Percentiles rank a stretch among this genome's conserved stretches.
Conservation (phyloP, 805 yeast genomes). For the Candida easanensis region DNA sequence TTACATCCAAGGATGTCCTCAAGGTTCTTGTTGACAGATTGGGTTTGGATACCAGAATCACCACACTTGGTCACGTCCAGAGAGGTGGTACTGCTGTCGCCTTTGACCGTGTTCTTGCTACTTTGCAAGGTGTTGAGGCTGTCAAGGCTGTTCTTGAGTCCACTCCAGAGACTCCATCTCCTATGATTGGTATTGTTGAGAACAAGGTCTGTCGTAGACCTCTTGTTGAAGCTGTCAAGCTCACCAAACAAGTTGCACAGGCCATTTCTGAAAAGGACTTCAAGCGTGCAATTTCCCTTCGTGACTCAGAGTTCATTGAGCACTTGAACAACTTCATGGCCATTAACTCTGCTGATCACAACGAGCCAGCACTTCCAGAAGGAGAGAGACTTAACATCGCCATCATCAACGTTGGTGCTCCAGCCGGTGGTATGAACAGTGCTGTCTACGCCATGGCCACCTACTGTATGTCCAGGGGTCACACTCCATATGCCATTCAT, state of each 20-base stretch:
- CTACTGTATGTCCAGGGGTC: constrained; percentile 81
- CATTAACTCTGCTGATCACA: constrained; percentile 65
- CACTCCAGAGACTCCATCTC: constrained; percentile 90
- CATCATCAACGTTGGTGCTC: constrained; percentile 92
- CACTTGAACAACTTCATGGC: constrained; percentile 69
- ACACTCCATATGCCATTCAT: constrained; percentile 83
- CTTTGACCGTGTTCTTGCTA: constrained; percentile 85
- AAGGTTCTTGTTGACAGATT: constrained; percentile 75
- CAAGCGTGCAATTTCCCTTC: constrained; percentile 77
- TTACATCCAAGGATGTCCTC: constrained; percentile 76
- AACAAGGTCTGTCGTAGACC: constrained; percentile 84
- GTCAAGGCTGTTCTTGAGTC: constrained; percentile 86
- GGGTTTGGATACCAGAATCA: constrained; percentile 91
- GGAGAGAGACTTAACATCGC: constrained; percentile 71
- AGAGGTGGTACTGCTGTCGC: constrained; percentile 99
- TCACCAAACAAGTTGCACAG: constrained; percentile 85
- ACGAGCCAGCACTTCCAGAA: constrained; percentile 57
- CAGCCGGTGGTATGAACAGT: constrained; percentile 93
- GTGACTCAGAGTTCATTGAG: constrained; percentile 88
- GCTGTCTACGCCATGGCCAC: constrained; percentile 75
- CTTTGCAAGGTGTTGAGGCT: constrained; percentile 97
- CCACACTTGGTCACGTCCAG: constrained; percentile 96
- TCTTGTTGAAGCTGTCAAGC: constrained; percentile 82
- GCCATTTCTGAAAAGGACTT: constrained; percentile 82
- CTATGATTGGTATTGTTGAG: constrained; percentile 87